Evolutionary conservation across 805 yeast genomes (phyloP).

Genomic region (Candida ascalaphidarum): DNA sequence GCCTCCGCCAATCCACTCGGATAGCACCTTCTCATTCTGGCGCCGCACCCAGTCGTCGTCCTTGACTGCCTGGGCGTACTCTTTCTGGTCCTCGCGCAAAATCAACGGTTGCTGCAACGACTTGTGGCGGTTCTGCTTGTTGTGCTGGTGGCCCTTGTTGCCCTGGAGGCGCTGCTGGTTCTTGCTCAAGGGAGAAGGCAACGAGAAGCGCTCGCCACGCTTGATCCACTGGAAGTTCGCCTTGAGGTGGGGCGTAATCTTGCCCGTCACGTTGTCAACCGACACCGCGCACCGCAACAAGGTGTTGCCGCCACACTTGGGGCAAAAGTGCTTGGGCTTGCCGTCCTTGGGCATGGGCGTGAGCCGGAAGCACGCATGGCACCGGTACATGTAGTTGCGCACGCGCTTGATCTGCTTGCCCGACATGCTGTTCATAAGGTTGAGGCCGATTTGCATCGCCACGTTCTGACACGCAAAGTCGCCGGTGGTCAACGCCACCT

Average conservation of each 20-base stretch:
- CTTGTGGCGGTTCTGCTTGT: slow-evolving; percentile 50
- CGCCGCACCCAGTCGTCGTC: slow-evolving; percentile 82
- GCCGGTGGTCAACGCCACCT: slow-evolving; percentile 85
- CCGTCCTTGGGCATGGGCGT: slow-evolving; percentile 73
- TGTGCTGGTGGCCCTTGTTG: slow-evolving; percentile 72
- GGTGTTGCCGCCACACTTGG: slow-evolving; percentile 92
- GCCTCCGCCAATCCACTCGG: slow-evolving; percentile 93
- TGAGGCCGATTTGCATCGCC: slow-evolving; percentile 81
- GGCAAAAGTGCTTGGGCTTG: slow-evolving; percentile 79
- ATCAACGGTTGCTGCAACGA: slow-evolving; percentile 40
- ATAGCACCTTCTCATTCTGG: slow-evolving; percentile 76
- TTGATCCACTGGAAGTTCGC: slow-evolving; percentile 89
- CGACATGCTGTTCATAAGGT: slow-evolving; percentile 73
- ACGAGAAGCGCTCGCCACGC: slow-evolving; percentile 73
- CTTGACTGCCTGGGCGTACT: slow-evolving; percentile 80
- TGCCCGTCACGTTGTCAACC: slow-evolving; percentile 70
- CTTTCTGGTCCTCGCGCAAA: slow-evolving; percentile 89
- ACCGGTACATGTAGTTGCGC: slow-evolving; percentile 87
- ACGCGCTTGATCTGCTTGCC: slow-evolving; percentile 82
- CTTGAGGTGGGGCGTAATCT: slow-evolving; percentile 80
- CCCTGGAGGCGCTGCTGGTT: slow-evolving; percentile 65
- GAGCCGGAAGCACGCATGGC: slow-evolving; percentile 92
- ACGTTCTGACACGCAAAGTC: slow-evolving; percentile 98
- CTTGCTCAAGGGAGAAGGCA: slow-evolving; percentile 84
- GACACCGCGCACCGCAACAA: slow-evolving; percentile 85